phyloP scores from a whole-genome alignment of 805 yeast species.

The Barnettozyma californica region DNA sequence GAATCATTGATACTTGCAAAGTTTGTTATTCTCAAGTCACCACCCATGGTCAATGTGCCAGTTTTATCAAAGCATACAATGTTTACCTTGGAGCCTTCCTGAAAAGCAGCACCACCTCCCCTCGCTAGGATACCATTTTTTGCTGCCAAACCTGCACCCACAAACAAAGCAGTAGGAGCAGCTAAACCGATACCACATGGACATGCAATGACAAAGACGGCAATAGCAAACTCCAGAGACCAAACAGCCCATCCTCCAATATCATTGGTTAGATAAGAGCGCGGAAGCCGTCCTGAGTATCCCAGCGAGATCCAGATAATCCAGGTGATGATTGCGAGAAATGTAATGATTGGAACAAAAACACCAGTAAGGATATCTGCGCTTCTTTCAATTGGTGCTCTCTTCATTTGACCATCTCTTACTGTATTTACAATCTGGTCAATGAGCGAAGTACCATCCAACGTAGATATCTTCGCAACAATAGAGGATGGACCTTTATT shows the following conservation, averaged over 20 bases:
- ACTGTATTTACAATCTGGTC: slow-evolving; percentile 69
- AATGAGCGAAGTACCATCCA: slow-evolving; percentile 59
- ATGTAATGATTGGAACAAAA: slow-evolving; percentile 66
- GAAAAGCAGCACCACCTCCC: slow-evolving; percentile 82
- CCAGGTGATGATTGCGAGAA: slow-evolving; percentile 61
- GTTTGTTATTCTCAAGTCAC: slow-evolving; percentile 53
- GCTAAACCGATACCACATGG: slow-evolving; percentile 85
- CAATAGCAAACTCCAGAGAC: slow-evolving; percentile 72
- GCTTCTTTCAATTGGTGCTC: slow-evolving; percentile 67
- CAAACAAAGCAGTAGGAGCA: slow-evolving; percentile 79
- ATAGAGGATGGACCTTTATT: slow-evolving; percentile 54
- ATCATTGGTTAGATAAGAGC: slow-evolving; percentile 51
- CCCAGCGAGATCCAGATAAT: slow-evolving; percentile 62
- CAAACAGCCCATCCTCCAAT: slow-evolving; percentile 74
- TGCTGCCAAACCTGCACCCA: slow-evolving; percentile 77
- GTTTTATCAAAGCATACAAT: slow-evolving; percentile 75
- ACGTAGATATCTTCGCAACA: slow-evolving; percentile 48
- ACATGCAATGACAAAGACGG: slow-evolving; percentile 79
- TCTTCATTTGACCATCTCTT: slow-evolving; percentile 64
- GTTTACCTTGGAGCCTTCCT: slow-evolving; percentile 61
- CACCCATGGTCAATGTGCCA: slow-evolving; percentile 66
- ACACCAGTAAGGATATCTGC: slow-evolving; percentile 67
- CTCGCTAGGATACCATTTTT: slow-evolving; percentile 68
- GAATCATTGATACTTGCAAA: slow-evolving; percentile 27
- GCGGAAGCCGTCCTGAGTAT: slow-evolving; percentile 47